A percentile compares a stretch with the other conserved stretches of the same genome.
Conservation (phyloP, 192 early-diverging fungal species). For the Umbelopsis sp. region DNA sequence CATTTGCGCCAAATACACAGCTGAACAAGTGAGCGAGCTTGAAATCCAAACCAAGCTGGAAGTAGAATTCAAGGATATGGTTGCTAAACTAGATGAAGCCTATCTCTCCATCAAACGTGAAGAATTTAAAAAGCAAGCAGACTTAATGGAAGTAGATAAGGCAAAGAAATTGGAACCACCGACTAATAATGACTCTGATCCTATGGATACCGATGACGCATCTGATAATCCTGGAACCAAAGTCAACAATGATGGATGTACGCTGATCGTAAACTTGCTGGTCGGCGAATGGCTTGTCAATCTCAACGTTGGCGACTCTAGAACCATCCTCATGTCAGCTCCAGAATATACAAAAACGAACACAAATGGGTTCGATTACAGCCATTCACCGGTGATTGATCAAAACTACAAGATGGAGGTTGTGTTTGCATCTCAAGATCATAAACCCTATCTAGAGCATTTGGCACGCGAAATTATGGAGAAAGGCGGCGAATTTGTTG, state of each 20-base stretch:
- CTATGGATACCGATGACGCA: neutral
- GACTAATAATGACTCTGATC: neutral
- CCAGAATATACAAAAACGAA: slow-evolving; percentile 19
- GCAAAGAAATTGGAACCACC: neutral
- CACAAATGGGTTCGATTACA: neutral
- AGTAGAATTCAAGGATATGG: slow-evolving; percentile 42
- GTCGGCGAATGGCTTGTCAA: slow-evolving; percentile 59
- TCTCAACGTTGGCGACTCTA: slow-evolving; percentile 60
- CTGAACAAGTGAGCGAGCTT: slow-evolving; percentile 30
- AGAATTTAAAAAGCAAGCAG: slow-evolving; percentile 34
- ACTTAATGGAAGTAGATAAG: slow-evolving; percentile 27
- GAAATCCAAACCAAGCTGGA: slow-evolving; percentile 45
- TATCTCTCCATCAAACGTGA: slow-evolving; percentile 54
- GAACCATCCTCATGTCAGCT: slow-evolving; percentile 49
- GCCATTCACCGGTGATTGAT: slow-evolving; percentile 16
- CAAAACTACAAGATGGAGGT: slow-evolving; percentile 49
- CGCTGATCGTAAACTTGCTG: slow-evolving; percentile 56
- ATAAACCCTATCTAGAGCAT: slow-evolving; percentile 59
- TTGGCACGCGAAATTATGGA: slow-evolving; percentile 55
- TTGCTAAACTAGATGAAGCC: slow-evolving; percentile 50
- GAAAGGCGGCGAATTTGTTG: slow-evolving; percentile 63
- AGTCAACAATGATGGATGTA: slow-evolving; percentile 54
- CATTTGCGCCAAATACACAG: slow-evolving; percentile 44
- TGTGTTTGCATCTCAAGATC: slow-evolving; percentile 55
- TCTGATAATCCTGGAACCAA: neutral